These are phyloP conservation scores for Monilinia fructicola DNA, from an alignment of 2,329 filamentous ascomycete genomes.

Conservation along the genomic window DNA sequence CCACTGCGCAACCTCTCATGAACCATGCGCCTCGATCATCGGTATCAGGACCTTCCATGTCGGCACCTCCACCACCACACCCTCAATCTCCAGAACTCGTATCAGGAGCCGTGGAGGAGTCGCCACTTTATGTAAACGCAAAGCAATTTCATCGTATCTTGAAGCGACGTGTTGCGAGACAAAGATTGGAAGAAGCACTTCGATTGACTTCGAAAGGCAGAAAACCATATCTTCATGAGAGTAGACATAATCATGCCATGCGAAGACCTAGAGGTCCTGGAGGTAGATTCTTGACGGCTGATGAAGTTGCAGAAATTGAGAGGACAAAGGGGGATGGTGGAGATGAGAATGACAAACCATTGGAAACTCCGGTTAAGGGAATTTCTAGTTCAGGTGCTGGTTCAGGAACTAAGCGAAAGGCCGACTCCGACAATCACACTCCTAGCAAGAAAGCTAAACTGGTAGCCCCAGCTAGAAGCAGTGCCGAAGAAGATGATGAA, in stretches of 20 bases:
- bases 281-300: slow-evolving; percentile 91
- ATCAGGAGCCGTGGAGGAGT: slow-evolving; percentile 74
- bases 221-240: slow-evolving; percentile 97
- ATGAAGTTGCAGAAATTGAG: slow-evolving; percentile 91
- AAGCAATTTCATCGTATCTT: slow-evolving; percentile 98
- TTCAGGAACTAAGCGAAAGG: slow-evolving; percentile 60
- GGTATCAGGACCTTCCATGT: slow-evolving; percentile 61
- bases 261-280: slow-evolving; percentile 88
- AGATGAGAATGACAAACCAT: slow-evolving; percentile 44
- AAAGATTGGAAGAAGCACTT: slow-evolving; percentile 89
- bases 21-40: slow-evolving; percentile 59
- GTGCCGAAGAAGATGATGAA: slow-evolving; percentile 40
- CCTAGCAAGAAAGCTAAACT: slow-evolving; percentile 56
- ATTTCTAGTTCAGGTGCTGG: slow-evolving; percentile 36
- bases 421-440: slow-evolving; percentile 49
- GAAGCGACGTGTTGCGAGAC: slow-evolving; percentile 88
- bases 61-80: slow-evolving; percentile 61
- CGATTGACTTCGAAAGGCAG: slow-evolving; percentile 91
- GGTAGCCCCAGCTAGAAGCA: slow-evolving; percentile 36
- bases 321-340: slow-evolving; percentile 51
- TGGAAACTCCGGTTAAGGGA: slow-evolving; percentile 37
- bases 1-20: slow-evolving; percentile 73
- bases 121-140: slow-evolving; percentile 94
- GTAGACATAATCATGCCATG: slow-evolving; percentile 97
- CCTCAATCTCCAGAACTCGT: slow-evolving; percentile 79